phyloP scores from a whole-genome alignment of 2,329 filamentous ascomycete genomes.

The Alternaria arborescens region DNA sequence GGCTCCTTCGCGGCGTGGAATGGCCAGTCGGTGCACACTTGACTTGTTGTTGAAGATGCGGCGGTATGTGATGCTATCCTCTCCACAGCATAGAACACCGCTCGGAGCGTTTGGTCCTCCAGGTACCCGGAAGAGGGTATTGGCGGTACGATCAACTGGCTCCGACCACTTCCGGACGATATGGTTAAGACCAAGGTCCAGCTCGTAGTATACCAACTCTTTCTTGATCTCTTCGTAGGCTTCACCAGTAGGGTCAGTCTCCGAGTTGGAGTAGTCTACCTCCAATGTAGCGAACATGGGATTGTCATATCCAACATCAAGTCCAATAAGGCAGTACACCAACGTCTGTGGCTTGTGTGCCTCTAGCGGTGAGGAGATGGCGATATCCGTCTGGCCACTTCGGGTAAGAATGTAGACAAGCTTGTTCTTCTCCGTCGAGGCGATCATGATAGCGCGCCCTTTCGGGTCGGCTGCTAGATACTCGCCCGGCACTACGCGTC shows the following conservation, averaged over 20 bases:
- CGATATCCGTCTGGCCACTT: conserved; percentile 91
- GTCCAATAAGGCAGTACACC: conserved; percentile 83
- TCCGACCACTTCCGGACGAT: conserved; percentile 98
- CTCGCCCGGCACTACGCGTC: conserved; percentile 92
- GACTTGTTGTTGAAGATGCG: conserved; percentile 79
- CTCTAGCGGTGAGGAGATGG: conserved; percentile 95
- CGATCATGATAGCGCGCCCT: conserved; percentile 91
- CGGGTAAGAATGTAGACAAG: conserved; percentile 98
- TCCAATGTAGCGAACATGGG: conserved; percentile 96
- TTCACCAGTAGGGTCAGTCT: conserved; percentile 87
- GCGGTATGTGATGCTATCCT: conserved; percentile 95
- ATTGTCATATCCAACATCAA: conserved; percentile 97
- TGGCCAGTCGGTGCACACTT: conserved; percentile 84
- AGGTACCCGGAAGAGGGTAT: conserved; percentile 92
- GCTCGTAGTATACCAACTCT: conserved; percentile 93
- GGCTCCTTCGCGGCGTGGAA: conserved; percentile 84
- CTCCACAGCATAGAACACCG: conserved; percentile 91
- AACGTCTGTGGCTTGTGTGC: conserved; percentile 92
- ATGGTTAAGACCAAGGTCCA: conserved; percentile 95
- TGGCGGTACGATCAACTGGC: conserved; percentile 86
- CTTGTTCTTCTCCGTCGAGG: conserved; percentile 98
- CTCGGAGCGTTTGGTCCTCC: conserved; percentile 93
- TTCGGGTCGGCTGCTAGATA: conserved; percentile 96
- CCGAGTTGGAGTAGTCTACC: conserved; percentile 88
- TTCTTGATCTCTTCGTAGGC: conserved; percentile 86